Evolutionary conservation across 139 green algal genomes (phyloP).

Genomic region (Chlorella sp.): DNA sequence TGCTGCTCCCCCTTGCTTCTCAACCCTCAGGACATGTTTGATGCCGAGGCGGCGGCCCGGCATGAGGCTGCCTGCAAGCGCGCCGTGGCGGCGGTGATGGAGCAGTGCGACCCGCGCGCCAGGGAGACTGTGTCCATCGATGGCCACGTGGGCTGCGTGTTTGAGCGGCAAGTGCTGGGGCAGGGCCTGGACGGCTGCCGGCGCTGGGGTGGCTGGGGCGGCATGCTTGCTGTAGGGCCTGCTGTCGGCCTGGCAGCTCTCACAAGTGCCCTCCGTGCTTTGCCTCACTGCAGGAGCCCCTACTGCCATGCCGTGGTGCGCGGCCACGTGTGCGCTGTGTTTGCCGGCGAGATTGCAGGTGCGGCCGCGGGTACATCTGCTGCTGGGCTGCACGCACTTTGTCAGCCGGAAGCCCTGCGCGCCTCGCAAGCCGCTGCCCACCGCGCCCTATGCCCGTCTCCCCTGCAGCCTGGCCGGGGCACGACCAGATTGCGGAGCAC

Average conservation of each 20-base stretch:
- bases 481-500: slow-evolving; percentile 15
- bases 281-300: slow-evolving; percentile 1
- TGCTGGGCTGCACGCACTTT: background rate
- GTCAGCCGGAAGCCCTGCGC: no score
- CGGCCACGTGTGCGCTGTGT: slow-evolving; percentile 7
- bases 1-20: no score
- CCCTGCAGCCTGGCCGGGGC: slow-evolving; percentile 1
- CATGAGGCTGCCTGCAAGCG: background rate
- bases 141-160: slow-evolving; percentile 13
- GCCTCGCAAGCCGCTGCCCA: no score
- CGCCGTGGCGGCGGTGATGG: background rate
- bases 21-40: background rate
- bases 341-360: slow-evolving; percentile 23
- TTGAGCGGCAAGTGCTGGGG: background rate
- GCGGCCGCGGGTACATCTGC: no score
- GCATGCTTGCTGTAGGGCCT: no score
- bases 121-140: background rate
- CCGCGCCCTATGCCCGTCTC: background rate
- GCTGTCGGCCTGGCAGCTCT: no score
- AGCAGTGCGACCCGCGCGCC: background rate
- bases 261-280: no score
- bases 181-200: no score
- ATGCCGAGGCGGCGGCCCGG: background rate
- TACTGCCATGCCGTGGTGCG: slow-evolving; percentile 21
- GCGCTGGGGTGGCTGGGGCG: no score